These are phyloP conservation scores for Ascodesmis nigricans DNA, from an alignment of 495 filamentous ascomycete species.

Conservation along the genomic window DNA sequence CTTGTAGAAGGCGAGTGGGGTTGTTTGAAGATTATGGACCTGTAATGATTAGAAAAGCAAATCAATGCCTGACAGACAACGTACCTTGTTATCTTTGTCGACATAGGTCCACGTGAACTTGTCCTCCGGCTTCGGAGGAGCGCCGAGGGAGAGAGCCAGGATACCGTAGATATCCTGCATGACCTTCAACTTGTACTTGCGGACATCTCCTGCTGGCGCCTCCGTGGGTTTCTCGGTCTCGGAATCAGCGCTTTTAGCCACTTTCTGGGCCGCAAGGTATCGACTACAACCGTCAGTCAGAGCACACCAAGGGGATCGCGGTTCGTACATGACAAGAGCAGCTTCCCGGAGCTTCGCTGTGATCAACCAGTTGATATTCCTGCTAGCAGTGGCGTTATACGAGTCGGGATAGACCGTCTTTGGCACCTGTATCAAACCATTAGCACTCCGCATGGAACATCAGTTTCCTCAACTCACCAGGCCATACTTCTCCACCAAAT, in stretches of 20 bases:
- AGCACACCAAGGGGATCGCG: constrained; percentile 13
- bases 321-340: constrained; percentile 35
- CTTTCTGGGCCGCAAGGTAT: not conserved
- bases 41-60: too few relatives aligned
- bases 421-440: constrained; percentile 36
- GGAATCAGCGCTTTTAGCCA: not conserved
- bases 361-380: constrained; percentile 46
- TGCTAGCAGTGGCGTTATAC: constrained; percentile 39
- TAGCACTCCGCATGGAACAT: not conserved
- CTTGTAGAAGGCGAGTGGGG: constrained; percentile 42
- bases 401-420: constrained; percentile 59
- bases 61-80: too few relatives aligned
- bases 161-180: constrained; percentile 56
- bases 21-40: constrained; percentile 35
- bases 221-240: too few relatives aligned
- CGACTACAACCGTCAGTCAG: constrained; percentile 6
- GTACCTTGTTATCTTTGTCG: constrained; percentile 41
- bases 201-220: too few relatives aligned
- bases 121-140: constrained; percentile 41
- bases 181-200: constrained; percentile 40
- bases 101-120: constrained; percentile 58
- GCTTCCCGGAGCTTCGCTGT: constrained; percentile 76
- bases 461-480: constrained; percentile 29
- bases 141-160: constrained; percentile 55
- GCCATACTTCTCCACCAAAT: constrained; percentile 67